These are phyloP conservation scores for Scenedesmus sp. DNA, from an alignment of 163 green algal genomes.

Conservation along the genomic window DNA sequence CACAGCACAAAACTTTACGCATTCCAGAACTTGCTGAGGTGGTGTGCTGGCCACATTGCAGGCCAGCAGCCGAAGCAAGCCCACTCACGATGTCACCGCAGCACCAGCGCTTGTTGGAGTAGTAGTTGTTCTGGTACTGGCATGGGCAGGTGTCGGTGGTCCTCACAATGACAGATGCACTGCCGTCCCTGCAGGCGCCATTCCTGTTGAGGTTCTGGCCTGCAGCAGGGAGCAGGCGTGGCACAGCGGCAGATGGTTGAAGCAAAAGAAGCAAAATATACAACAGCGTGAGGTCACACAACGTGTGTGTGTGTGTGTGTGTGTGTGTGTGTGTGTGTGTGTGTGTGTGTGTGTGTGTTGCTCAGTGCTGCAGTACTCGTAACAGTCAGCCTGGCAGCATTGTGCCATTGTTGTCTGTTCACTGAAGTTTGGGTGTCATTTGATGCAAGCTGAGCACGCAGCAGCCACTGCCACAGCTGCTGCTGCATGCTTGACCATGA, in stretches of 20 bases:
- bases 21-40: neutral
- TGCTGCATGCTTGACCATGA: too few species aligned
- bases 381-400: too few species aligned
- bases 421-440: too few species aligned
- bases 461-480: too few species aligned
- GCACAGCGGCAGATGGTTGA: neutral
- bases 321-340: too few species aligned
- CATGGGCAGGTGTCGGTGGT: conserved; percentile 63
- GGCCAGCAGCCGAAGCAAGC: neutral
- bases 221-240: neutral
- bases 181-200: conserved; percentile 58
- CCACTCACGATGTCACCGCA: conserved; percentile 67
- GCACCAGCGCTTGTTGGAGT: conserved; percentile 81
- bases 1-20: neutral
- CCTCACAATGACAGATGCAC: conserved; percentile 59
- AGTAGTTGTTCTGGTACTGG: conserved; percentile 57
- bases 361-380: too few species aligned
- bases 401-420: too few species aligned
- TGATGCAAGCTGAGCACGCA: too few species aligned
- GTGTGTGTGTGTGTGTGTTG: too few species aligned
- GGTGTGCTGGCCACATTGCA: neutral
- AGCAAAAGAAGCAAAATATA: too few species aligned
- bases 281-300: too few species aligned
- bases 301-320: too few species aligned
- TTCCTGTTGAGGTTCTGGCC: conserved; percentile 53